Evolutionary conservation across 2,329 filamentous ascomycete genomes (phyloP).

Genomic region (Chaetomiaceae sp.): DNA sequence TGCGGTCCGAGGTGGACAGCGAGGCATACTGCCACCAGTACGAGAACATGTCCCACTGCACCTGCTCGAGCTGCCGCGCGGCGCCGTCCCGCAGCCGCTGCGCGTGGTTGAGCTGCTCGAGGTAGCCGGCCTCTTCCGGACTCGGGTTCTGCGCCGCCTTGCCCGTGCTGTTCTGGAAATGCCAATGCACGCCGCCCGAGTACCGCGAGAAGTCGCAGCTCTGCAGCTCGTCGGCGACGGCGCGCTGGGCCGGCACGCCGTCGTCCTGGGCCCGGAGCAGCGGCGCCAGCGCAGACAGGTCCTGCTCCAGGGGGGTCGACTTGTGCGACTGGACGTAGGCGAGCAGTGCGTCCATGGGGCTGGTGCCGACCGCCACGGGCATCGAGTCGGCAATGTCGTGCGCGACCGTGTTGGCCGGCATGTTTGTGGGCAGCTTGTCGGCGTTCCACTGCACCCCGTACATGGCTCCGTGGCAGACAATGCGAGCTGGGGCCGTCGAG

Average conservation of each 20-base stretch:
- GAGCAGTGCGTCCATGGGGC: conserved; percentile 37
- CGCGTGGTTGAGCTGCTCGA: conserved; percentile 25
- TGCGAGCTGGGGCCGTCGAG: conserved; percentile 4
- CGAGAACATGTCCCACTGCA: conserved; percentile 38
- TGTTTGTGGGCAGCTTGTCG: conserved; percentile 25
- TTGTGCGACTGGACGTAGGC: conserved; percentile 31
- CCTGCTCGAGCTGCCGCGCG: conserved; percentile 20
- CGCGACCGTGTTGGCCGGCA: conserved; percentile 31
- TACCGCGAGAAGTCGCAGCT: conserved; percentile 30
- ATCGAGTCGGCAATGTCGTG: conserved; percentile 20
- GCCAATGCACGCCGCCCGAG: conserved; percentile 28
- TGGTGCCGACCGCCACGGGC: conserved; percentile 35
- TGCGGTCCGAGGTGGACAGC: too few species aligned
- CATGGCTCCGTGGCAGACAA: conserved; percentile 36
- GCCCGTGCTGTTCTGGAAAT: conserved; percentile 20
- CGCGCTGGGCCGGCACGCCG: conserved; percentile 30
- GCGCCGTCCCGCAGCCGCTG: conserved; percentile 25
- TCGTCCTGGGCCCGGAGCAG: conserved; percentile 32
- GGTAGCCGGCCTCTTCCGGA: conserved; percentile 1
- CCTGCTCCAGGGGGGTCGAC: conserved; percentile 24
- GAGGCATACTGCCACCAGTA: conserved; percentile 42
- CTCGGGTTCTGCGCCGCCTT: conserved; percentile 8
- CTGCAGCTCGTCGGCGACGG: conserved; percentile 31
- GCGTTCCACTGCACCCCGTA: conserved; percentile 37
- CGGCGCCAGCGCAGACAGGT: conserved; percentile 28